Evolutionary conservation across 345 rosid species (phyloP), one percentile per base, ranked within the genome.

Genomic region (Erysimum cheiranthoides): DNA sequence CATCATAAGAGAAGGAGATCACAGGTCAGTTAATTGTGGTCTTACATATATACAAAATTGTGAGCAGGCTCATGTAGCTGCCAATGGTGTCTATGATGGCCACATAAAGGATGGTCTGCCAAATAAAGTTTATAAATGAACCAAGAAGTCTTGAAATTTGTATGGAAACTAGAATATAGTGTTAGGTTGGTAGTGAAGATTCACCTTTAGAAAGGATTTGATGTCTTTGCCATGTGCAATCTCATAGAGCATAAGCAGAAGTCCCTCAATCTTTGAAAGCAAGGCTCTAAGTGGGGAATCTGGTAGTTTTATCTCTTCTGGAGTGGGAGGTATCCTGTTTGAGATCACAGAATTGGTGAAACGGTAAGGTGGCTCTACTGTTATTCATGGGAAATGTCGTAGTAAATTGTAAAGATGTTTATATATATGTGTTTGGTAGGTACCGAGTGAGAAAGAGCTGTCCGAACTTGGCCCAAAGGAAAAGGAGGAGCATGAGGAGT

Each of bases 401-500:
- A 11, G 32, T 11, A 49, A 64, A 67, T 63, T 9, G 61, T 39
- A 36, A 5, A 51, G 21, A 51, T 36, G 10, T 30, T 5, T 1
- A 10, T n/a, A 8, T 12, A 30, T 30, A 31, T 56, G 42, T 46
- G 11, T 12, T n/a, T 45, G 66, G 42, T 27, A 49, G 10, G 68
- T 67, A 75, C 79, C 73, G 36, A 49, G 62, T 30, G 53, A 60
- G 10, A 38, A 75, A 18, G 62, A 60, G 7, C 13, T 39, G 30
- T 68, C 73, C 73, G 30, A 50, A 68, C 45, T 68, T 75, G 73
- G 53, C 68, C 79, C 73, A 75, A 42, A 68, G 53, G 54, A 68
- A 68, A 30, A 75, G 68, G 35, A 59, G 10, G 43, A 60, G 35
- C 79, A 75, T 75, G 54, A 75, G 3, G 35, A 50, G 36, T 18